Percentiles rank a stretch among this genome's conserved stretches.
Conservation (phyloP, 192 early-diverging fungal genomes). For the Physocladia obscura region DNA sequence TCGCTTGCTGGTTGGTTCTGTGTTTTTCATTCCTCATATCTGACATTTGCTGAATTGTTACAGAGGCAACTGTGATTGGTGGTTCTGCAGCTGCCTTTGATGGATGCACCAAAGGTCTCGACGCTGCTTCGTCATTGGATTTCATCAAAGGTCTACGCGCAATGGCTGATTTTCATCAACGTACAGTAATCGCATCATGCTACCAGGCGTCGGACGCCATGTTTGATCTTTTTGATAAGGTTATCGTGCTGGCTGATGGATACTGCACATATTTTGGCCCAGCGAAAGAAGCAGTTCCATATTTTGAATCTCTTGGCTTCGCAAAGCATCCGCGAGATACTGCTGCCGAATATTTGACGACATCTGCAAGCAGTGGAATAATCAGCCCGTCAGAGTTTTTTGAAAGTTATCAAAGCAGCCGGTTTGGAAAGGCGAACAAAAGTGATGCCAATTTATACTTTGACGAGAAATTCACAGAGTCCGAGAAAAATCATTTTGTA, state of each 20-base stretch:
- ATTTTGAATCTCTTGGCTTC: conserved; percentile 16
- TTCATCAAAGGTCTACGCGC: conserved; percentile 74
- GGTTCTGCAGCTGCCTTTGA: conserved; percentile 48
- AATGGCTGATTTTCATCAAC: conserved; percentile 64
- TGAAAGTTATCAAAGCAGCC: background rate
- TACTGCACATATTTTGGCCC: conserved; percentile 44
- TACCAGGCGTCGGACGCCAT: conserved; percentile 76
- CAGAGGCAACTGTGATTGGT: conserved; percentile 40
- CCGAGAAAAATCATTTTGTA: background rate
- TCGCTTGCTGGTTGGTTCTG: conserved; percentile 76
- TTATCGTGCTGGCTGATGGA: conserved; percentile 47
- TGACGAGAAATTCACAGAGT: background rate
- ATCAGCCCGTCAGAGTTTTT: conserved; percentile 1
- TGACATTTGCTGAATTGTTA: conserved; percentile 29
- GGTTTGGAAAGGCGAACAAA: background rate
- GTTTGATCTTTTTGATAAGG: conserved; percentile 60
- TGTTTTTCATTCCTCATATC: background rate
- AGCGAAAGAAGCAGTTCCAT: conserved; percentile 9
- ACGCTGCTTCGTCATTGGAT: conserved; percentile 78
- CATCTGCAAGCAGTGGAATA: background rate
- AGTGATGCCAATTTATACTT: background rate
- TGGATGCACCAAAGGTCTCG: conserved; percentile 72
- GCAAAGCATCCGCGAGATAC: conserved; percentile 16
- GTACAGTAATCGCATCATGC: conserved; percentile 36
- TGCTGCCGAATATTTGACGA: conserved; percentile 13